Evolutionary conservation across 495 filamentous ascomycete genomes (phyloP).

Genomic region (Hypoxylon perforatum): DNA sequence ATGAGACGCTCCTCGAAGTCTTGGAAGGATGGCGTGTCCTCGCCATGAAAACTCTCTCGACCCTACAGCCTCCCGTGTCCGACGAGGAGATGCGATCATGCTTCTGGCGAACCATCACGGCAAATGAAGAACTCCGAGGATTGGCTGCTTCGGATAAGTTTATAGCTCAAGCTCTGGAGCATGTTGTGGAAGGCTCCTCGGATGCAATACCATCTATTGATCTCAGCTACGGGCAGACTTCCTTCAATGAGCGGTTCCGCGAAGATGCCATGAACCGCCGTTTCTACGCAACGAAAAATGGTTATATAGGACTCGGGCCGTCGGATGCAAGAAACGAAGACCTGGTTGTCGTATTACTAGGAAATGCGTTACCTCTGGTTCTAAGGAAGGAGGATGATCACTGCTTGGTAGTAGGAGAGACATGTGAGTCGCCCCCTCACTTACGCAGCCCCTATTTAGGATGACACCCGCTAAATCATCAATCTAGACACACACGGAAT

Average conservation of each 20-base stretch:
- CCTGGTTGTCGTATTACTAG: conserved; percentile 18
- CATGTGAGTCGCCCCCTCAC: conserved; percentile 27
- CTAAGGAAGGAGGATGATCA: conserved; percentile 18
- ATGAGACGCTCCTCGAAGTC: not conserved
- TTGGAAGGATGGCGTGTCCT: conserved; percentile 12
- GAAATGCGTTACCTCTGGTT: conserved; percentile 28
- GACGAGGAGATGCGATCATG: not conserved
- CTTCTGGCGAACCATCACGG: conserved; percentile 10
- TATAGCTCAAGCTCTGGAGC: conserved; percentile 1
- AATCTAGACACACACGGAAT: no score
- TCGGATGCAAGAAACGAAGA: conserved; percentile 16
- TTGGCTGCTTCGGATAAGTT: conserved; percentile 2
- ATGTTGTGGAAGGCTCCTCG: not conserved
- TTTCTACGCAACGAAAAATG: conserved; percentile 21
- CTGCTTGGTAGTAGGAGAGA: conserved; percentile 28
- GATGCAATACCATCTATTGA: conserved; percentile 14
- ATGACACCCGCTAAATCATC: no score
- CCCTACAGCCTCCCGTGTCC: not conserved
- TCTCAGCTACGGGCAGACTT: not conserved
- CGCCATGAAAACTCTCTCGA: conserved; percentile 11
- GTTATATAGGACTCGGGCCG: conserved; percentile 31
- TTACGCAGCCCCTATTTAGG: no score
- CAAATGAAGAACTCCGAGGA: conserved; percentile 11
- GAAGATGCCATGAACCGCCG: conserved; percentile 7
- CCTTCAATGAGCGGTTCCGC: conserved; percentile 3